Percentiles rank a stretch among this genome's conserved stretches.
Conservation (phyloP, 1,139 yeast genomes). For the Lodderomyces jiufengensis region DNA sequence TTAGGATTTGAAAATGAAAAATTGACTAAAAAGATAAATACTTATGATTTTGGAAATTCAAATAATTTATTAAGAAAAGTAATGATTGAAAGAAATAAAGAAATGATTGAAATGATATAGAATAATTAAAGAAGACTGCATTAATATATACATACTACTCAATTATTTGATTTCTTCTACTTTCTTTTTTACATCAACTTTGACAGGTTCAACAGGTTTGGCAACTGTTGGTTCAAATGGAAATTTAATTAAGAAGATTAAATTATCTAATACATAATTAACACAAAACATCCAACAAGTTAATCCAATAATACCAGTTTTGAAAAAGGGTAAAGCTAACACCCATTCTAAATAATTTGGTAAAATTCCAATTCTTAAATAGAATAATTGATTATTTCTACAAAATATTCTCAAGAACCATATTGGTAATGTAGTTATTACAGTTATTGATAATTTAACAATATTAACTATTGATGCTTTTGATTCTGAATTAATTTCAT, state of each 20-base stretch:
- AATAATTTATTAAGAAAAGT: slow-evolving; percentile 18
- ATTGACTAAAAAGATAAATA: slow-evolving; percentile 18
- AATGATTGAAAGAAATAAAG: slow-evolving; percentile 21
- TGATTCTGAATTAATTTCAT: slow-evolving; percentile 31
- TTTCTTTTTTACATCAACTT: slow-evolving; percentile 8
- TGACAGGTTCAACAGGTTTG: slow-evolving; percentile 19
- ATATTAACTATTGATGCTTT: slow-evolving; percentile 35
- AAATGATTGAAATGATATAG: slow-evolving; percentile 6
- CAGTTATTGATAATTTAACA: slow-evolving; percentile 25
- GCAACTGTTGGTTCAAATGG: slow-evolving; percentile 23
- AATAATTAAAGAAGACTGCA: neutral
- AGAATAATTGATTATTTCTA: slow-evolving; percentile 56
- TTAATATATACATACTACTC: neutral
- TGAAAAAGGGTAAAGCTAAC: slow-evolving; percentile 59
- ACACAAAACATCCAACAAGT: slow-evolving; percentile 48
- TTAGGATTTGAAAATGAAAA: slow-evolving; percentile 17
- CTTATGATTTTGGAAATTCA: slow-evolving; percentile 20
- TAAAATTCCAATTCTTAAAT: slow-evolving; percentile 55
- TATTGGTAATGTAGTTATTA: slow-evolving; percentile 40
- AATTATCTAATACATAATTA: slow-evolving; percentile 28
- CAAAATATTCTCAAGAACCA: slow-evolving; percentile 54
- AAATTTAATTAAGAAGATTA: slow-evolving; percentile 27
- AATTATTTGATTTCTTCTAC: slow-evolving; percentile 1
- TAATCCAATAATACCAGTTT: slow-evolving; percentile 52
- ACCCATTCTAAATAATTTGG: slow-evolving; percentile 57